phyloP scores from a whole-genome alignment of 169 alveolate genomes.

The Eimeria maxima region DNA sequence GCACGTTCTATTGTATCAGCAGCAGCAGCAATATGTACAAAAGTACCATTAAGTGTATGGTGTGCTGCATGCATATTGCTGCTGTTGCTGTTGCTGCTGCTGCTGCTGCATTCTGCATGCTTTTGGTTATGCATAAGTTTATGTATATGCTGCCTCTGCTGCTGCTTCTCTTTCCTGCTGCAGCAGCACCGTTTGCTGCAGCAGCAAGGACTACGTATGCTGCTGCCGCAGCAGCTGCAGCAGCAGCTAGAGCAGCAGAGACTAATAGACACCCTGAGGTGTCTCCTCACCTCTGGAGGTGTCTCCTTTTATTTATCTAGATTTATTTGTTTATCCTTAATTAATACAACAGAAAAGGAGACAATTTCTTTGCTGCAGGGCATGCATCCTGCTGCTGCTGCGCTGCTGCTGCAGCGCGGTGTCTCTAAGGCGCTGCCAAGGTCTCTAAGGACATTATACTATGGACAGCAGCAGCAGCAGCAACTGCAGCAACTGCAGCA shows the following conservation, averaged over 20 bases:
- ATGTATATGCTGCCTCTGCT: not conserved
- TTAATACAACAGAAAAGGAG: not conserved
- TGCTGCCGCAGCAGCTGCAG: not conserved
- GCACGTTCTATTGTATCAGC: not conserved
- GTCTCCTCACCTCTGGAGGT: not conserved
- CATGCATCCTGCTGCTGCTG: constrained; percentile 22
- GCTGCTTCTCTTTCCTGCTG: not conserved
- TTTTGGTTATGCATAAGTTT: not conserved
- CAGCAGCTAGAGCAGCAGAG: not conserved
- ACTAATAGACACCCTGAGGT: not conserved
- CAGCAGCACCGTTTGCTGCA: constrained; percentile 42
- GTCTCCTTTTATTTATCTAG: not conserved
- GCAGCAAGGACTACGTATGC: not conserved
- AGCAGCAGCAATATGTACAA: not conserved
- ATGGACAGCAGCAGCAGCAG: no score
- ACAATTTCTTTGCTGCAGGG: not conserved
- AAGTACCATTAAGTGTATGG: not conserved
- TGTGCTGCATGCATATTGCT: not conserved
- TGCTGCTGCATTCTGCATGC: not conserved
- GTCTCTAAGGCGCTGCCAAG: not conserved
- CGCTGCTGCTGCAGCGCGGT: constrained; percentile 14
- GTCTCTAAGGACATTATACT: not conserved
- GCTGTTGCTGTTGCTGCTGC: not conserved
- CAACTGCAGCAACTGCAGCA: not conserved
- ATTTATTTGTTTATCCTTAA: not conserved